phyloP scores from a whole-genome alignment of 2,329 filamentous ascomycete species.

The Drechslerella dactyloides region DNA sequence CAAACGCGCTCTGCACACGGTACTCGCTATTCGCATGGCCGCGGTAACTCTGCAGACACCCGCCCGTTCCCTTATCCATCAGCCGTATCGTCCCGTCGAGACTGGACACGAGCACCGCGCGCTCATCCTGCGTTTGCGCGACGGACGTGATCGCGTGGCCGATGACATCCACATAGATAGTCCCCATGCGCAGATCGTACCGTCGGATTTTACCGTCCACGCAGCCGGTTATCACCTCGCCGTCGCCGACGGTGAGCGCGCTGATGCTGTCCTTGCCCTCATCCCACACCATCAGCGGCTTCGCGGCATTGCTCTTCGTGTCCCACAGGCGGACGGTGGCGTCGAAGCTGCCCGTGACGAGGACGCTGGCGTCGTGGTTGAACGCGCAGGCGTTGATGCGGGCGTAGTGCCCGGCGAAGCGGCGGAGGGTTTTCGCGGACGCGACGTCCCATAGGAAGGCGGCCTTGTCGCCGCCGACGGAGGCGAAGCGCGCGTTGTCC shows the following conservation, averaged over 20 bases:
- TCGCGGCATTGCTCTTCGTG: conserved; percentile 71
- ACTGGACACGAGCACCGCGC: conserved; percentile 52
- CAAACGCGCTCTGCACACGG: conserved; percentile 53
- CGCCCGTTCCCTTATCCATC: conserved; percentile 53
- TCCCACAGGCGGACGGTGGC: conserved; percentile 93
- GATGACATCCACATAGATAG: conserved; percentile 53
- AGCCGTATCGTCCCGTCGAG: conserved; percentile 53
- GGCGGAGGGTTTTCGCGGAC: conserved; percentile 75
- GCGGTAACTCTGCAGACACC: conserved; percentile 54
- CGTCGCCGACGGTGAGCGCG: conserved; percentile 71
- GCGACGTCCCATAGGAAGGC: conserved; percentile 96
- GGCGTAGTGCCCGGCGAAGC: conserved; percentile 75
- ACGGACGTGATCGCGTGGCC: conserved; percentile 53
- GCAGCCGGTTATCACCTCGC: conserved; percentile 60
- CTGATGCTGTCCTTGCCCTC: conserved; percentile 58
- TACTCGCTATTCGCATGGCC: conserved; percentile 54
- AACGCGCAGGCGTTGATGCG: conserved; percentile 81
- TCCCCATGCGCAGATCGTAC: conserved; percentile 55
- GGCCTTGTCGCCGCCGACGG: conserved; percentile 84
- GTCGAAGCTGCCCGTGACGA: conserved; percentile 91
- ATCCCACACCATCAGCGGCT: conserved; percentile 49
- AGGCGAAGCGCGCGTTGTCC: conserved; percentile 84
- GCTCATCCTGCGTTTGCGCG: conserved; percentile 52
- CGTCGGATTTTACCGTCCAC: conserved; percentile 54
- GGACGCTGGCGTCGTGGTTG: conserved; percentile 75